Percentiles rank a stretch among this genome's conserved stretches.
Evolutionary conservation across 2,329 filamentous ascomycete genomes (phyloP).

Genomic region (Penicillium brevicompactum): DNA sequence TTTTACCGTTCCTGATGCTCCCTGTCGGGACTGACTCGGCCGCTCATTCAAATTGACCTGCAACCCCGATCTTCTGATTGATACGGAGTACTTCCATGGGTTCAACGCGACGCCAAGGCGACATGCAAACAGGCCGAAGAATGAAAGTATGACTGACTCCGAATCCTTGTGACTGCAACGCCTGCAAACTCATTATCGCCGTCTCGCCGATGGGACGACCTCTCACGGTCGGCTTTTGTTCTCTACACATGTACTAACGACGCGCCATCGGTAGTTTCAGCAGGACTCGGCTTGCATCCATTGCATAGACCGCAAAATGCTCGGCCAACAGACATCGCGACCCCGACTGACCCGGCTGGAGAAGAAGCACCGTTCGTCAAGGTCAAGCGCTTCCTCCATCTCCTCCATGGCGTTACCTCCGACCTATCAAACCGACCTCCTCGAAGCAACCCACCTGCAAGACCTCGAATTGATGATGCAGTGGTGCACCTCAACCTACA

Average conservation of each 20-base stretch:
- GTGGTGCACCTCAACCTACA: constrained; percentile 38
- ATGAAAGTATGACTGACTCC: constrained; percentile 2
- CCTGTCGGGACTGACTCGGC: neutral
- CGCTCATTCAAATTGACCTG: neutral
- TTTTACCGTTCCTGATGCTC: neutral
- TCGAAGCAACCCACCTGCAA: constrained; percentile 24
- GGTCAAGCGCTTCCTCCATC: constrained; percentile 2
- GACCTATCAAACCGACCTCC: neutral
- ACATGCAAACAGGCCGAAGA: constrained; percentile 6
- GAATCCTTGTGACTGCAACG: no score
- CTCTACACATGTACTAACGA: neutral
- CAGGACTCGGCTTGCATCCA: constrained; percentile 3
- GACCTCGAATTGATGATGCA: constrained; percentile 40
- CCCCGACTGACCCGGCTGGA: constrained; percentile 21
- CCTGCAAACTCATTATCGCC: no score
- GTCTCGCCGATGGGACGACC: no score
- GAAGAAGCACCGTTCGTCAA: constrained; percentile 12
- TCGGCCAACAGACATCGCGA: constrained; percentile 10
- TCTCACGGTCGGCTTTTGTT: no score
- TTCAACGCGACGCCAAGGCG: constrained; percentile 4
- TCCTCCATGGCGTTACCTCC: neutral
- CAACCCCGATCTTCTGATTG: neutral
- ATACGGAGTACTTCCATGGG: neutral
- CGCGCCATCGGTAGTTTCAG: constrained; percentile 3
- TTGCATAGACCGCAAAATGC: constrained; percentile 17